Conservation (phyloP, 495 filamentous ascomycete species). For the Xylaria sp. region DNA sequence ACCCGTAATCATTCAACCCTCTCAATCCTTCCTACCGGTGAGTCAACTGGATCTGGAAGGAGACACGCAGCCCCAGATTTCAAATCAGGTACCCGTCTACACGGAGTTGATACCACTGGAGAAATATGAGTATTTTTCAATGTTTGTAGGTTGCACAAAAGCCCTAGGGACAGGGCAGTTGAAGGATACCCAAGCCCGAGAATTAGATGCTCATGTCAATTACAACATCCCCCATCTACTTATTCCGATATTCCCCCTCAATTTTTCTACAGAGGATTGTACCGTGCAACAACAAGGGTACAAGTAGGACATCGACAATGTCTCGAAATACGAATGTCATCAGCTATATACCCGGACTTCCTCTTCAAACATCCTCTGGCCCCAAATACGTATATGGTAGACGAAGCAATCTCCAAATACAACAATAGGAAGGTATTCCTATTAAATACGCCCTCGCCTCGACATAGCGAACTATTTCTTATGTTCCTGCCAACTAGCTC, state of each 20-base stretch:
- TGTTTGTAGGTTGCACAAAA: background rate
- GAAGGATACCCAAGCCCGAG: background rate
- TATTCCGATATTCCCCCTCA: background rate
- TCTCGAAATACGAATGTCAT: conserved; percentile 18
- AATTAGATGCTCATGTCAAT: background rate
- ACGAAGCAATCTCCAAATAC: background rate
- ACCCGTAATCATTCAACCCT: background rate
- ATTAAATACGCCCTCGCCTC: background rate
- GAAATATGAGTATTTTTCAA: background rate
- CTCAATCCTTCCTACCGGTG: background rate
- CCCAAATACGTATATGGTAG: background rate
- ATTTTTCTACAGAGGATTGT: background rate
- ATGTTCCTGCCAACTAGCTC: background rate
- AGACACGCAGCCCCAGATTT: conserved; percentile 6
- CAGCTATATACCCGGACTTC: background rate
- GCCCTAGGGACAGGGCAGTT: too few species aligned
- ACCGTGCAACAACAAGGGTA: too few species aligned
- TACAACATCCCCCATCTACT: background rate
- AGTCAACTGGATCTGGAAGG: conserved; percentile 19
- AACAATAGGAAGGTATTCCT: background rate
- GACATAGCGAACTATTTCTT: conserved; percentile 13
- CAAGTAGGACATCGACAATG: conserved; percentile 7
- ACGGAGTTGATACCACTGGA: background rate
- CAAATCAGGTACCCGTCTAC: background rate
- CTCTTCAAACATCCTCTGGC: background rate